Base-by-base conservation (phyloP, 129 eudicot species). In the Helianthus tuberosus region DNA sequence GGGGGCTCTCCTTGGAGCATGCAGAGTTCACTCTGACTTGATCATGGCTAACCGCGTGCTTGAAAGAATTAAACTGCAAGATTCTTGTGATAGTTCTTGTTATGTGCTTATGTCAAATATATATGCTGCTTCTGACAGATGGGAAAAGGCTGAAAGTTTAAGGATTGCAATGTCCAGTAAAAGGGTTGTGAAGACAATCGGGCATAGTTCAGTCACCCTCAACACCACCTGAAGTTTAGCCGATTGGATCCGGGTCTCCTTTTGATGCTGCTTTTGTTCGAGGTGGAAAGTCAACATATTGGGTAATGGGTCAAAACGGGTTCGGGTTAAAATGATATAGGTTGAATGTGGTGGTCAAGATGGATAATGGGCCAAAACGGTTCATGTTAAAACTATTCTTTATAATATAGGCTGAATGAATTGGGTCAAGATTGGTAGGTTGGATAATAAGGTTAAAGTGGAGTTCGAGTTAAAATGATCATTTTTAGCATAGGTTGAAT, bases 1-100 rank as follows among this genome's bases (percentile, higher is more conserved):
- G 83, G 97, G 97, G 53, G 83, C 97, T 69, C 66, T 91, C 5
- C 91, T 91, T 69, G 97, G 97, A 64, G 91, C 97, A 32, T 88
- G 97, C 39, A 75, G 88, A 51, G 73, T 79, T 64, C 86, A 91
- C 44, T 79, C 80, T 10, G 86, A 88, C 47, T 57, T 73, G n/a
- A 74, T 51, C 48, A 53, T 82, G 86, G 86, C 85, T 10, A 83
- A 84, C 20, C 23, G 44, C 16, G 81, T 88, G 64, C 46, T 91
- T 60, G 80, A 86, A 43, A 81, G 76, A 65, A 64, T 84, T 11
- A 15, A 61, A 53, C 64, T 68, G 41, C 48, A 61, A 59, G 77
- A 53, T 67, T 63, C 81, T 43, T 43, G 47, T 43, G 47, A 43
- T 43, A 43, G 47, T 43, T 7, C 47, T 50, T 85, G 79, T 62